Evolutionary conservation across 2,329 filamentous ascomycete genomes (phyloP).

Genomic region (Cytospora mali): DNA sequence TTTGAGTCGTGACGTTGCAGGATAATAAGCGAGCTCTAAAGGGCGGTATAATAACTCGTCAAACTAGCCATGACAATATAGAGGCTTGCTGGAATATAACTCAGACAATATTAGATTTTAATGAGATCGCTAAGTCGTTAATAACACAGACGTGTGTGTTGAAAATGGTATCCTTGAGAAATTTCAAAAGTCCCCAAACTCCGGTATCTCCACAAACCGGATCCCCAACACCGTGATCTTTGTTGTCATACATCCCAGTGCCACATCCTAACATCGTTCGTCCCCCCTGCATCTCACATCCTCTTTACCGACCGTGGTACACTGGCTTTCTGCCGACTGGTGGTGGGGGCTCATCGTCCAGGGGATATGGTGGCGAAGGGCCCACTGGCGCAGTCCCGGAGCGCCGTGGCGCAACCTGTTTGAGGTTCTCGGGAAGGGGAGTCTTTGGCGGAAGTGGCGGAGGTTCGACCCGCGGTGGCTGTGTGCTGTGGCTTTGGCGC

Average conservation of each 20-base stretch:
- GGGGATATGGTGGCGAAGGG: constrained; percentile 71
- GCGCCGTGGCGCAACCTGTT: constrained; percentile 37
- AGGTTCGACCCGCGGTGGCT: constrained; percentile 53
- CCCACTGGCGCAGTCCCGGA: constrained; percentile 27
- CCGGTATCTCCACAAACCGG: constrained; percentile 4
- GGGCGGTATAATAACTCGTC: neutral
- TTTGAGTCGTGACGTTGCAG: constrained; percentile 10
- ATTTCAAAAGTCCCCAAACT: neutral
- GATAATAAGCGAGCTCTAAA: constrained; percentile 1
- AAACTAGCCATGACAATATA: neutral
- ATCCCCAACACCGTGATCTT: neutral
- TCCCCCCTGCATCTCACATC: neutral
- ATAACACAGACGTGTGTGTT: constrained; percentile 19
- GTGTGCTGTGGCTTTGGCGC: constrained; percentile 37
- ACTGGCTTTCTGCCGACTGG: constrained; percentile 83
- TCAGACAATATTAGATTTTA: neutral
- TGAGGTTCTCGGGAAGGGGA: constrained; percentile 60
- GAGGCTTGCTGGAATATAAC: neutral
- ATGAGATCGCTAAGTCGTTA: constrained; percentile 8
- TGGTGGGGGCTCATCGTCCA: constrained; percentile 78
- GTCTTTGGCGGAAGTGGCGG: constrained; percentile 80
- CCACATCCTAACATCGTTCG: neutral
- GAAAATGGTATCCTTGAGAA: constrained; percentile 28
- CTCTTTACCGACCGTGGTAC: constrained; percentile 55
- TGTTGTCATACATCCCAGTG: neutral